phyloP scores from a whole-genome alignment of 2,329 filamentous ascomycete species.

The Leptographium flavum region DNA sequence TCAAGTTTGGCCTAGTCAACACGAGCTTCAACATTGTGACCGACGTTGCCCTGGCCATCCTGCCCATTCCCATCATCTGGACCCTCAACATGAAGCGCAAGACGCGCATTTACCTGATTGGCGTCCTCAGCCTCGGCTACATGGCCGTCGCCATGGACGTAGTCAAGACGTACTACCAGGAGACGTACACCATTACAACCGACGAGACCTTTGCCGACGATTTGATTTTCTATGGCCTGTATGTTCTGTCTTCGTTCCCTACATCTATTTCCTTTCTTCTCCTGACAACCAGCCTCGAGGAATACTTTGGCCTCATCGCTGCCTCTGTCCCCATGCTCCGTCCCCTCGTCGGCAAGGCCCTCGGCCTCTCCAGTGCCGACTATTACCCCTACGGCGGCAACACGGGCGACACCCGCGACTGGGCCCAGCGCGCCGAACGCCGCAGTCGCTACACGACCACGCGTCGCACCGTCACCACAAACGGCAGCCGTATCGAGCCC shows the following conservation, averaged over 20 bases:
- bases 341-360: slow-evolving; percentile 18
- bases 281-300: slow-evolving; percentile 19
- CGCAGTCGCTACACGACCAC: not conserved
- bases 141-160: slow-evolving; percentile 25
- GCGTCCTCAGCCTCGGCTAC: slow-evolving; percentile 25
- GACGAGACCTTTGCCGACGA: slow-evolving; percentile 18
- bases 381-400: slow-evolving; percentile 4
- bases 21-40: slow-evolving; percentile 26
- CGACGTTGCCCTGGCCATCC: slow-evolving; percentile 26
- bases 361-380: slow-evolving; percentile 13
- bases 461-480: not conserved
- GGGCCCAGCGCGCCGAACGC: not conserved
- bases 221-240: slow-evolving; percentile 19
- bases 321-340: slow-evolving; percentile 25
- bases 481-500: not conserved
- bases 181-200: slow-evolving; percentile 16
- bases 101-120: slow-evolving; percentile 23
- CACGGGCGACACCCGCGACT: not conserved
- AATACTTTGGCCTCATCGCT: slow-evolving; percentile 25
- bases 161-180: slow-evolving; percentile 23
- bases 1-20: slow-evolving; percentile 27
- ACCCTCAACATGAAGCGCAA: slow-evolving; percentile 24
- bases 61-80: slow-evolving; percentile 28
- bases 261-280: not conserved
- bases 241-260: slow-evolving; percentile 9